phyloP scores from a whole-genome alignment of 257 asterid species.

The Marsdenia floribunda region DNA sequence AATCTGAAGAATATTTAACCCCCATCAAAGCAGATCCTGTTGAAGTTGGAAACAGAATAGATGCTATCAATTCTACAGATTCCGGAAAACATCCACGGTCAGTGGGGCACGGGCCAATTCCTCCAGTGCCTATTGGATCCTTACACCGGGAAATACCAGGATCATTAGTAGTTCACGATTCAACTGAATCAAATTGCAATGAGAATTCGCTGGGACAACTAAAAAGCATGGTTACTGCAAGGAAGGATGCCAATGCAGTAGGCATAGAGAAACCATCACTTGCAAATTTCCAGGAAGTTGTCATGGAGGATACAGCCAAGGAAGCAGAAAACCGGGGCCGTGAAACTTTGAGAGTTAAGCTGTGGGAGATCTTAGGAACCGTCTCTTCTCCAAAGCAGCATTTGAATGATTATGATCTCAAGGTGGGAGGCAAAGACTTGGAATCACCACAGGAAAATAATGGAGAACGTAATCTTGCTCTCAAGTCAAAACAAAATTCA shows the following conservation, averaged over 20 bases:
- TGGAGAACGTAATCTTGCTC: slow-evolving; percentile 23
- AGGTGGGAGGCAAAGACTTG: slow-evolving; percentile 23
- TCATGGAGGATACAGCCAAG: slow-evolving; percentile 29
- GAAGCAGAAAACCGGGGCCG: slow-evolving; percentile 43
- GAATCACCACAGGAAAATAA: slow-evolving; percentile 30
- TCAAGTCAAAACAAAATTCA: slow-evolving; percentile 42
- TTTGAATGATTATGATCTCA: slow-evolving; percentile 21
- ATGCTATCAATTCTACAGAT: slow-evolving; percentile 23
- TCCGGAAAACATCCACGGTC: slow-evolving; percentile 33
- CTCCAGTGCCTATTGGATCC: slow-evolving; percentile 59
- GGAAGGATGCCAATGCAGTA: slow-evolving; percentile 28
- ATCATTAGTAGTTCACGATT: slow-evolving; percentile 34
- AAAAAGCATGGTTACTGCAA: slow-evolving; percentile 17
- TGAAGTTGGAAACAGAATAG: slow-evolving; percentile 25
- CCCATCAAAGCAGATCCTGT: slow-evolving; percentile 28
- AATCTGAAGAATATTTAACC: slow-evolving; percentile 28
- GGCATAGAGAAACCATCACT: slow-evolving; percentile 28
- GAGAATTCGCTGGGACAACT: slow-evolving; percentile 20
- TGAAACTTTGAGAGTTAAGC: slow-evolving; percentile 58
- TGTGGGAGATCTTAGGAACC: slow-evolving; percentile 70
- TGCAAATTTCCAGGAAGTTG: slow-evolving; percentile 33
- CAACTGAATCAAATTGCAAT: slow-evolving; percentile 32
- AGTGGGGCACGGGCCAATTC: slow-evolving; percentile 40
- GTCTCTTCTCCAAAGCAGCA: slow-evolving; percentile 52
- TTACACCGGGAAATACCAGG: slow-evolving; percentile 32